Base-by-base conservation (phyloP, 139 green algal species). In the Asterochloris sp. region DNA sequence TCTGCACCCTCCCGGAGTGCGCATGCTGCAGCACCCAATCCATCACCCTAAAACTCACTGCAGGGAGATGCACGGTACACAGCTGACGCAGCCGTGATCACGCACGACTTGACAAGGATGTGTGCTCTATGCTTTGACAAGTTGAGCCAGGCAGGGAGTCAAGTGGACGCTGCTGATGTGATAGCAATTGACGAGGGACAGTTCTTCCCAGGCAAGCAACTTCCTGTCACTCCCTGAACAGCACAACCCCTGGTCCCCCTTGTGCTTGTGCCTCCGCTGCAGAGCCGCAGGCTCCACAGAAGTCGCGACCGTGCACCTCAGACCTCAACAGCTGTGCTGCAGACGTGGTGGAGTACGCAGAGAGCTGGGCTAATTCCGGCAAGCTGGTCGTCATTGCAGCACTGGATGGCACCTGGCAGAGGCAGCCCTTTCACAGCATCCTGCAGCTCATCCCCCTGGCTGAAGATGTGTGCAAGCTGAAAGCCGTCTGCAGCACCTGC, bases 371-470 rank as follows among this genome's bases (percentile, higher is more conserved):
- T 17, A 82, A 82, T 4, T 13, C 19, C n/a, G 78, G 78, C 26
- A 74, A 76, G 78, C 19, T 63, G 16, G 78, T 82, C 26, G 62
- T 82, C 8, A 26, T 82, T 19, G 62, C 78, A 75, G 78, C 78
- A 26, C 78, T 82, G 13, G 64, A 82, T 66, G 78, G 63, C 78
- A 82, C 78, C 26, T 82, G 74, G n/a, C 62, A 82, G 78, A n/a
- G 78, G 61, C n/a, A 76, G 27, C 63, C 78, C 11, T 82, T 82
- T 62, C n/a, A 63, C 15, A 14, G 14, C 15, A 28, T 82, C 19
- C 26, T 82, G 26, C 23, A 75, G 63, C 78, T 82, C 24, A 62
- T 82, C 12, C 64, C 78, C 78, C 78, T 74, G 63, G 78, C 78
- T 66, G 78, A 82, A 62, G 64, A 75, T 26, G 64, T 82, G n/a